Percentiles rank a stretch among this genome's conserved stretches.
Conservation (phyloP, 176 grass and related monocot genomes). For the Cenchrus fungigraminus region DNA sequence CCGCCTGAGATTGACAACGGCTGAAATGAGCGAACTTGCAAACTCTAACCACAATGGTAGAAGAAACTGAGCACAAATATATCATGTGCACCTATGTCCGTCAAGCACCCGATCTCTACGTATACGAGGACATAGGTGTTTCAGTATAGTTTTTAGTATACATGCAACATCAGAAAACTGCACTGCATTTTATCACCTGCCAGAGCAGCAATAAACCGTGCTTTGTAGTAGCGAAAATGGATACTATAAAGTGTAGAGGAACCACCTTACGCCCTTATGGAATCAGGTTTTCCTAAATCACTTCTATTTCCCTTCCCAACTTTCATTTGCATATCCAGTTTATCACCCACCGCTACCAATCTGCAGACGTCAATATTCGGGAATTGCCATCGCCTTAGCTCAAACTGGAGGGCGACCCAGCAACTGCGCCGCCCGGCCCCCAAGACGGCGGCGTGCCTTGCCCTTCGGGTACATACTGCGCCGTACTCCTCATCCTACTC, state of each 20-base stretch:
- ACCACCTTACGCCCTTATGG: not conserved
- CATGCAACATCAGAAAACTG: not conserved
- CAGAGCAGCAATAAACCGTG: not conserved
- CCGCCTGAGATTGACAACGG: slow-evolving; percentile 45
- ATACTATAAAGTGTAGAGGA: not conserved
- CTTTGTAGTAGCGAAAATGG: not conserved
- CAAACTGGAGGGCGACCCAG: not conserved
- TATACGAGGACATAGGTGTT: not conserved
- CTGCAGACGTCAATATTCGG: not conserved
- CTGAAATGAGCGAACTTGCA: slow-evolving; percentile 16
- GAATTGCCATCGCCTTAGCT: not conserved
- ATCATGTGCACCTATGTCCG: too few species aligned
- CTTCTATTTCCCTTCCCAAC: not conserved
- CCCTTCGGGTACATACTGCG: not conserved
- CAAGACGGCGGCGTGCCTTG: not conserved
- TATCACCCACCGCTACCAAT: not conserved
- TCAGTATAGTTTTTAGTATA: not conserved
- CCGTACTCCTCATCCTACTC: not conserved
- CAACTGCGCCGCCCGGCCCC: too few species aligned
- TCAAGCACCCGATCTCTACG: not conserved
- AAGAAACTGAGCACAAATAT: slow-evolving; percentile 1
- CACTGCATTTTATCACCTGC: not conserved
- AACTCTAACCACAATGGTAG: not conserved
- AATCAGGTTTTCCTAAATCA: not conserved
- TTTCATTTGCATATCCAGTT: not conserved